phyloP scores from a whole-genome alignment of 192 early-diverging fungal genomes.

The Irineochytrium annulatum region DNA sequence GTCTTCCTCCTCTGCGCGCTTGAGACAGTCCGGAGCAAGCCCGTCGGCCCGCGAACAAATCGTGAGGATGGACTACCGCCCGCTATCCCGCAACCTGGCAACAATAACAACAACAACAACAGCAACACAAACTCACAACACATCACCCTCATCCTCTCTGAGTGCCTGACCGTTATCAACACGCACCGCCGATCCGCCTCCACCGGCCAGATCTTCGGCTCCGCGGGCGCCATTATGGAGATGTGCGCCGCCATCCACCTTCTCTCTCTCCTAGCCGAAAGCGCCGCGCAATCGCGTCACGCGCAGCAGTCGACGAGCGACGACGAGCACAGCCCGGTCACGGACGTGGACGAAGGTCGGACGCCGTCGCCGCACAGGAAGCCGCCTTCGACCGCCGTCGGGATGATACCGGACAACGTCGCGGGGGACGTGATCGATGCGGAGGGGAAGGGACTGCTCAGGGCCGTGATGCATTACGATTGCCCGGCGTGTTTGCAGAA shows the following conservation, averaged over 20 bases:
- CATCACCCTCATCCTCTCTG: conserved; percentile 34
- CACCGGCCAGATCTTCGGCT: conserved; percentile 3
- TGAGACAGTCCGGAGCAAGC: not conserved
- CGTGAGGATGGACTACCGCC: not conserved
- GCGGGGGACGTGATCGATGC: conserved; percentile 13
- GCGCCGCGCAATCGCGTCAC: no score
- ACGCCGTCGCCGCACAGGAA: not conserved
- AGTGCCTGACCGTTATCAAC: conserved; percentile 43
- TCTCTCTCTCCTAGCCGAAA: conserved; percentile 11
- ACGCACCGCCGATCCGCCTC: conserved; percentile 21
- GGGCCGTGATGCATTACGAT: conserved; percentile 6
- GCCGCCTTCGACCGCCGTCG: conserved; percentile 3
- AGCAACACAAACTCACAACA: conserved; percentile 10
- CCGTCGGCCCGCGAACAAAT: not conserved
- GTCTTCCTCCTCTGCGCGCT: conserved; percentile 25
- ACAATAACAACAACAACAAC: not conserved
- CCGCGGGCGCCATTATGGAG: conserved; percentile 19
- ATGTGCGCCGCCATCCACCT: conserved; percentile 36
- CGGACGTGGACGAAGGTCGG: not conserved
- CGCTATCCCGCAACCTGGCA: not conserved
- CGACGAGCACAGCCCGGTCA: not conserved
- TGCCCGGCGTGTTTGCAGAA: not conserved
- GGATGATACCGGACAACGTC: conserved; percentile 17
- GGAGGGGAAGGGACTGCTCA: conserved; percentile 11
- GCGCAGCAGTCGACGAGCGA: not conserved